A percentile compares a stretch with the other conserved stretches of the same genome.
phyloP scores from a whole-genome alignment of 495 filamentous ascomycete species.

The Aspergillus taichungensis region DNA sequence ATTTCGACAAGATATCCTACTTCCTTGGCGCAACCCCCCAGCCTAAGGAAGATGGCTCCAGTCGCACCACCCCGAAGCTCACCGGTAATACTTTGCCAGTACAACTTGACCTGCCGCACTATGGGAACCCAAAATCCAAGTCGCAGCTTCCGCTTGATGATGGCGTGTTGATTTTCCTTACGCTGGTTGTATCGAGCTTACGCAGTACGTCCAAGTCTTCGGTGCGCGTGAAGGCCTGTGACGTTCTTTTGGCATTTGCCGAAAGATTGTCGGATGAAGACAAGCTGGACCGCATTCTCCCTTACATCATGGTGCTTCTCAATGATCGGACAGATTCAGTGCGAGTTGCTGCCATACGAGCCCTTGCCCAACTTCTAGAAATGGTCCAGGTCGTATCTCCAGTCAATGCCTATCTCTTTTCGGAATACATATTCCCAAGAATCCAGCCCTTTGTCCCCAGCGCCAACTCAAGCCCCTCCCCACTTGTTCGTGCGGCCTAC shows the following conservation, averaged over 20 bases:
- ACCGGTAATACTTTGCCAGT: slow-evolving; percentile 55
- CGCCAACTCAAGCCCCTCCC: slow-evolving; percentile 46
- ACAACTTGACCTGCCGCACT: slow-evolving; percentile 78
- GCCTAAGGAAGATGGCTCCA: slow-evolving; percentile 14
- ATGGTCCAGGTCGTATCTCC: slow-evolving; percentile 82
- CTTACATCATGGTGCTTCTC: slow-evolving; percentile 74
- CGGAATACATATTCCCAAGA: slow-evolving; percentile 86
- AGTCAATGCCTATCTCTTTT: slow-evolving; percentile 90
- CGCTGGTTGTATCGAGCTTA: slow-evolving; percentile 76
- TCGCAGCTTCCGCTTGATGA: slow-evolving; percentile 50
- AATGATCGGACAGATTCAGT: slow-evolving; percentile 76
- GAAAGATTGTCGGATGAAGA: slow-evolving; percentile 91
- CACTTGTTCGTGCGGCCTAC: slow-evolving; percentile 78
- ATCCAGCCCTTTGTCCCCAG: slow-evolving; percentile 61
- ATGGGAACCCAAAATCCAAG: slow-evolving; percentile 51
- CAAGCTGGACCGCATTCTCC: slow-evolving; percentile 88
- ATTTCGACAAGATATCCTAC: slow-evolving; percentile 97
- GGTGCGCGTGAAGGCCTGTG: slow-evolving; percentile 83
- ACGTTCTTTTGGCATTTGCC: slow-evolving; percentile 85
- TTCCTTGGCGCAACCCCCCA: slow-evolving; percentile 54
- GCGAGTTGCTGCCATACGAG: slow-evolving; percentile 72
- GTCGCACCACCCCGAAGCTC: slow-evolving; percentile 16
- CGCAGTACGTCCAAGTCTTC: slow-evolving; percentile 81
- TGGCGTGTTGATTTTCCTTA: slow-evolving; percentile 86
- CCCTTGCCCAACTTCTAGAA: slow-evolving; percentile 79